Evolutionary conservation across 306 rosid genomes (phyloP).

Genomic region (Dalbergia oliveri): DNA sequence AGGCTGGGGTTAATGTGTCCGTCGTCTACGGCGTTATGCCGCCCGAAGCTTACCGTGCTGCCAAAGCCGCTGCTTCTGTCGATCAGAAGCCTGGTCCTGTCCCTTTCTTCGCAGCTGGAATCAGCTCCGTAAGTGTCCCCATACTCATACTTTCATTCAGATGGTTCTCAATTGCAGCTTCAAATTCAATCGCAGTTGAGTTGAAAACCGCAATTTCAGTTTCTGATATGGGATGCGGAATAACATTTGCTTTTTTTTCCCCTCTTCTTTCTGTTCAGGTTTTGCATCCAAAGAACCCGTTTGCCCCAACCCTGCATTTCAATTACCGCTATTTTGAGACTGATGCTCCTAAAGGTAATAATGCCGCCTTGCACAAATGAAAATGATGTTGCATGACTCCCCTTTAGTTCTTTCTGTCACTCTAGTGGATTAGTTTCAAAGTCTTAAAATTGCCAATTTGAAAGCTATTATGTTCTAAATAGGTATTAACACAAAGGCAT

Average conservation of each 20-base stretch:
- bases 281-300: conserved; percentile 94
- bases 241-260: background rate
- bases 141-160: background rate
- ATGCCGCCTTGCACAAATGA: background rate
- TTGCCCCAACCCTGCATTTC: conserved; percentile 96
- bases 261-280: conserved; percentile 63
- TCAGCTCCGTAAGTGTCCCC: conserved; percentile 77
- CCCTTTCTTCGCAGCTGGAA: conserved; percentile 95
- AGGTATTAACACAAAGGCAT: background rate
- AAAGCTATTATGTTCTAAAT: background rate
- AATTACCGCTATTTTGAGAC: conserved; percentile 97
- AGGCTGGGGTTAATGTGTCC: conserved; percentile 97
- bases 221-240: background rate
- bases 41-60: conserved; percentile 97
- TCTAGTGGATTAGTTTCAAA: background rate
- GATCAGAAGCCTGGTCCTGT: conserved; percentile 88
- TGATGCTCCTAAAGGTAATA: conserved; percentile 82
- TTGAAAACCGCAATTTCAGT: background rate
- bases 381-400: background rate
- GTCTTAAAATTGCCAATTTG: too few relatives aligned
- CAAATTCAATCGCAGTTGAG: too few relatives aligned
- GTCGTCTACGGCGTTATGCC: conserved; percentile 98
- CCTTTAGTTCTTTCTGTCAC: background rate
- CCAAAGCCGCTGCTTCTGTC: conserved; percentile 62
- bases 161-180: too few relatives aligned